Conservation (phyloP, 2,329 filamentous ascomycete genomes). For the Chrysosporium queenslandicum region DNA sequence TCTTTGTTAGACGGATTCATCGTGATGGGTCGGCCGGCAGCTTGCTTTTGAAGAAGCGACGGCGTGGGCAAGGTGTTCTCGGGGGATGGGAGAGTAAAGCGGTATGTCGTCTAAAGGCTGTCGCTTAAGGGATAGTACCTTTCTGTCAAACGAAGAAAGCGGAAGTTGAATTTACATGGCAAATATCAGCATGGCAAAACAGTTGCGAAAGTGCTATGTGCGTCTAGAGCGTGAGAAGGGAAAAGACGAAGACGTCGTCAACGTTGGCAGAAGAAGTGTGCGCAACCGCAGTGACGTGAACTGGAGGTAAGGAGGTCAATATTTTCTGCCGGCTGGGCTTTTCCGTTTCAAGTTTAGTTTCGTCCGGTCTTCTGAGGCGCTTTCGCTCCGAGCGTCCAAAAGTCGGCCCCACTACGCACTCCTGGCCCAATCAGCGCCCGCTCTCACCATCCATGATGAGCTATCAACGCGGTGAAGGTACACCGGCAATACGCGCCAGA, state of each 20-base stretch:
- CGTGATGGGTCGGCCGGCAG: background rate
- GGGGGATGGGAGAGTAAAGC: background rate
- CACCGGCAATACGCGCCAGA: background rate
- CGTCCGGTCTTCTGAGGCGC: background rate
- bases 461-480: background rate
- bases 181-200: background rate
- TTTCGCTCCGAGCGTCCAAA: background rate
- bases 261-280: background rate
- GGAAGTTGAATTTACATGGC: slow-evolving; percentile 4
- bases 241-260: background rate
- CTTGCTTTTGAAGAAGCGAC: background rate
- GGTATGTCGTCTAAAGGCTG: background rate
- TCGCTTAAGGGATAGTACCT: background rate
- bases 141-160: background rate
- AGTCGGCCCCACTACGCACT: background rate
- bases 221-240: background rate
- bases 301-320: slow-evolving; percentile 10
- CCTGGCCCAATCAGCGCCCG: background rate
- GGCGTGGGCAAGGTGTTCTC: background rate
- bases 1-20: slow-evolving; percentile 38
- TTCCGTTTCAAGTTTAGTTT: background rate
- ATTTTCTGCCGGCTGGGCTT: slow-evolving; percentile 9
- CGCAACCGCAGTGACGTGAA: slow-evolving; percentile 8
- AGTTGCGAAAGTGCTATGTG: background rate
- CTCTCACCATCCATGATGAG: background rate